Base-by-base conservation (phyloP, 1,284 basidiomycete species). In the Ustilago lituana region DNA sequence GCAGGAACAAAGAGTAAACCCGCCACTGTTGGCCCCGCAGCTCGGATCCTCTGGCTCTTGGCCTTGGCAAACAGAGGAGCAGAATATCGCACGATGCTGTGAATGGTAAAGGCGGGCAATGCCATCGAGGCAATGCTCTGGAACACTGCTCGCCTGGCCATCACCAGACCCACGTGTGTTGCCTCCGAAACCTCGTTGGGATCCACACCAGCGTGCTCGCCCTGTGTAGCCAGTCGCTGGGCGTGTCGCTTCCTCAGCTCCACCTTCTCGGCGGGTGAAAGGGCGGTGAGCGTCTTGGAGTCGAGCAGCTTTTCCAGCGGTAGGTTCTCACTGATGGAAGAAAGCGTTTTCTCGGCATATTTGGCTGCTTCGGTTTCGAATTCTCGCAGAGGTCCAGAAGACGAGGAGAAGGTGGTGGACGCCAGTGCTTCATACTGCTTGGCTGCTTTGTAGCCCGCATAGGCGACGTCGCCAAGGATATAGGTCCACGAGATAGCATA, bases 401-500 rank as follows among this genome's bases (percentile, higher is more conserved):
- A 19, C 1, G 48, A 36, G 4, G 68, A 53, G 32, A 55, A 67
- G 0, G 64, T 63, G 37, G 68, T 51, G 8, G 48, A 59, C 1
- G 56, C 52, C 14, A 61, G 53, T 11, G 60, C 51, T 40, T 75
- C 69, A 29, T 60, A 57, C 27, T 58, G 56, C 44, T 76, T 48
- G 5, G 64, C 46, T 1, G 77, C 76, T 20, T 71, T 94, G 85
- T 93, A 96, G 4, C 92, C 89, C 78, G 94, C 93, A 82, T 93
- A 95, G n/a, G 87, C 86, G 35, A 95, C 92, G 78, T 96, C 94
- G 45, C 91, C 92, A 74, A 80, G 80, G 27, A 85, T 79, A 74
- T 86, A 82, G 31, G 91, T 82, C 92, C 92, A 95, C 0, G 91
- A 93, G 57, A 94, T 84, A 22, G 89, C 92, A 82, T 95, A 95